Base-by-base conservation (phyloP, 2,329 filamentous ascomycete species). In the Fusarium aywerte region DNA sequence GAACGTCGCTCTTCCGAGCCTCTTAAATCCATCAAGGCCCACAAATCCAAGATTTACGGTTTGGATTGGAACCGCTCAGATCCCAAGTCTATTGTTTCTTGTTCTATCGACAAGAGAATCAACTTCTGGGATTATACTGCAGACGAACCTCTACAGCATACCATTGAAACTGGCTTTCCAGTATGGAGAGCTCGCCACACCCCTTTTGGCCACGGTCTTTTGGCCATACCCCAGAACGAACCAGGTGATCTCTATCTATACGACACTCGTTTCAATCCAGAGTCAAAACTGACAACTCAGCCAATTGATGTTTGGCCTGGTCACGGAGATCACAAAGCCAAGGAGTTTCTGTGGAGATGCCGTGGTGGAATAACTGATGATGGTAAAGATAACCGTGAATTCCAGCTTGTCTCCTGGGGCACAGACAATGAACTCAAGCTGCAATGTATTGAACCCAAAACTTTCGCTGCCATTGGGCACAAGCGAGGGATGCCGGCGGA, bases 41-140 rank as follows among this genome's bases (percentile, higher is more conserved):
- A 97, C 73, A 88, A 87, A 31, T 97, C 93, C 35, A 97, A 97
- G 78, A 97, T 97, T 61, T 97, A 97, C 75, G 95, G 95, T 27
- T 84, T 97, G 32, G 95, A 97, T 78, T 97, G 95, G 95, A 96
- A 96, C 75, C 87, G 95, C 50, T 90, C 90, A 13, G 84, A 89
- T 45, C 80, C 88, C 3, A 90, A 87, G 11, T 89, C 88, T 33
- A 83, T 97, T 49, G 88, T 93, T 7, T 97, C 94, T 4, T 97
- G 94, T 77, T 97, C 94, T 2, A 82, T 97, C 47, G 94, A 97
- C 75, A 93, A 90, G 76, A 96, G 90, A 38, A 95, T 97, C 79
- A 97, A 96, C 75, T 91, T 97, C 68, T 97, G 94, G 94, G 91
- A 97, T 76, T 93, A 93, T 71, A 77, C 72, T 54, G 82, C 85